Evolutionary conservation across 2,329 filamentous ascomycete genomes (phyloP), one percentile per base, ranked within the genome.

Genomic region (Calonectria hongkongensis): DNA sequence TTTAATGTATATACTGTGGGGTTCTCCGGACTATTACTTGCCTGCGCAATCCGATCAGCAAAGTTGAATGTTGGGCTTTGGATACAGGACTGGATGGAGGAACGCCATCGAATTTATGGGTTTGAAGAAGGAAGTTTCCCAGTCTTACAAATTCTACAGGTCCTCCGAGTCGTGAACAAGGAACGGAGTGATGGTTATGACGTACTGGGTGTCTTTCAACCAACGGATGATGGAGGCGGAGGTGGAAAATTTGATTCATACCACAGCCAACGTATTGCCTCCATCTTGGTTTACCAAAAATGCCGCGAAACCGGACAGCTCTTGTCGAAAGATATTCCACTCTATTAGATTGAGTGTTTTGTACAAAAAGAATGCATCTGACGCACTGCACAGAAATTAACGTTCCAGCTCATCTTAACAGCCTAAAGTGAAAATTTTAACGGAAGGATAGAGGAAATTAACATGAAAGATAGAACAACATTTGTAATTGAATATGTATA

Each of bases 51-150:
- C 0, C 73, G 73, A n/a, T 74, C 74, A 4, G 36, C 48, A 6
- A 70, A 51, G 16, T 21, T 70, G 2, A 9, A 27, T 0, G 54
- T 73, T 9, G 73, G 78, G 1, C 56, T 74, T 2, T 79, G 78
- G 77, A 74, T 74, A 2, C 71, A 79, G 51, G n/a, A 71, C 0
- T 80, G 78, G 78, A 12, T 80, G 2, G 72, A 75, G 21, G 58
- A 74, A 8, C 68, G 68, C 5, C 58, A 75, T 4, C 65, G 50
- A 9, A 68, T 45, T 0, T 62, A 28, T 28, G 72, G 36, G 5
- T 70, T 78, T 16, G 78, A 80, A 33, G 78, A 80, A 30, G 78
- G 78, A 4, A 76, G 65, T 39, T 79, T 79, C 28, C 78, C 78
- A 0, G 56, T 77, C 2, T 41, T 76, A 4, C 78, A 80, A 48